Conservation (phyloP, 2,329 filamentous ascomycete species). For the Ampelomyces quisqualis region DNA sequence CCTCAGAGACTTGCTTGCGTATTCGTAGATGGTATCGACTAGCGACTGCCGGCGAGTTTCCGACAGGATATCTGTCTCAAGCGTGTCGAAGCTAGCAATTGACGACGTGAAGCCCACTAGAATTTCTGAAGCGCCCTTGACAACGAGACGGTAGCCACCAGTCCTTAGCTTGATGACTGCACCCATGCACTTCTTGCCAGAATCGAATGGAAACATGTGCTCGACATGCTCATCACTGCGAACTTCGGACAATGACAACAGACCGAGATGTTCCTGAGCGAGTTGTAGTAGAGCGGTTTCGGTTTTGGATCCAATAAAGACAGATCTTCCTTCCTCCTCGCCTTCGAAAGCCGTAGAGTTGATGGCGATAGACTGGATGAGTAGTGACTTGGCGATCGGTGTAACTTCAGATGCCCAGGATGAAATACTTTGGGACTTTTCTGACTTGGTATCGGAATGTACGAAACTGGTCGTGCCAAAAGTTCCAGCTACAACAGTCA, state of each 20-base stretch:
- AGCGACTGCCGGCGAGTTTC: conserved; percentile 21
- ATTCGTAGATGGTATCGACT: conserved; percentile 38
- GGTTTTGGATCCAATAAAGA: conserved; percentile 59
- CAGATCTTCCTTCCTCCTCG: conserved; percentile 46
- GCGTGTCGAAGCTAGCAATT: conserved; percentile 17
- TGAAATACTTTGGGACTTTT: conserved; percentile 44
- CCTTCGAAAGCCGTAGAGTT: conserved; percentile 58
- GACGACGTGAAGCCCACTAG: conserved; percentile 49
- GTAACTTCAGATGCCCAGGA: conserved; percentile 49
- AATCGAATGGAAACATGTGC: conserved; percentile 58
- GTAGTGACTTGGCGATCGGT: conserved; percentile 33
- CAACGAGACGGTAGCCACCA: conserved; percentile 53
- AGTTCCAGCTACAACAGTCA: conserved; percentile 46
- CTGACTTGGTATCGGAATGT: conserved; percentile 51
- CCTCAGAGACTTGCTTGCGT: conserved; percentile 45
- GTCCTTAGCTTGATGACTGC: conserved; percentile 53
- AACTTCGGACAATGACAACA: conserved; percentile 51
- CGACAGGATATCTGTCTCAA: conserved; percentile 18
- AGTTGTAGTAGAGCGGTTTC: conserved; percentile 57
- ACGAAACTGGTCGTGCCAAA: conserved; percentile 48
- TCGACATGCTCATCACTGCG: conserved; percentile 52
- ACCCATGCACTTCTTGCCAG: conserved; percentile 58
- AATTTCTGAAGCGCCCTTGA: conserved; percentile 61
- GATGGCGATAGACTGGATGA: conserved; percentile 37
- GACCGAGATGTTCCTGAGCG: conserved; percentile 54